A percentile compares a stretch with the other conserved stretches of the same genome.
phyloP scores from a whole-genome alignment of 805 yeast species.

The Candida krabiensis region DNA sequence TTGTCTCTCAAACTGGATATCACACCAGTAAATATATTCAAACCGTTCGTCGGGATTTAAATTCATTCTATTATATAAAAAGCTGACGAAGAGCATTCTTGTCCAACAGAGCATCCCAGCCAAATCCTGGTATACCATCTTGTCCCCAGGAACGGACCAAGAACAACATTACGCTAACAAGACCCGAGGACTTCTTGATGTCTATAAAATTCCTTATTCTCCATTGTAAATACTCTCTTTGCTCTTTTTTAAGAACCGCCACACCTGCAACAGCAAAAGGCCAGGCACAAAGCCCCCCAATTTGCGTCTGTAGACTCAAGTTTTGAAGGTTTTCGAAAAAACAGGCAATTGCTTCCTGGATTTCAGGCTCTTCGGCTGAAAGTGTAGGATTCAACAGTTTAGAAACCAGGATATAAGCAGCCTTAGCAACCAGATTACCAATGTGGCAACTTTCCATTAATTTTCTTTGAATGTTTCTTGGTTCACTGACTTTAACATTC shows the following conservation, averaged over 20 bases:
- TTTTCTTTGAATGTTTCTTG: constrained; percentile 6
- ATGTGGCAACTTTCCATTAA: constrained; percentile 7
- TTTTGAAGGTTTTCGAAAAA: constrained; percentile 1
- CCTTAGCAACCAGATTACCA: constrained; percentile 5
- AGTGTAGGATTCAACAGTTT: constrained; percentile 5
- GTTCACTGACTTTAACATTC: constrained; percentile 3
- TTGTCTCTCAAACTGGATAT: no score
- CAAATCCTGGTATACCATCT: constrained; percentile 2
- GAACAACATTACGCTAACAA: constrained; percentile 3
- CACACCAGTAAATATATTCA: no score
- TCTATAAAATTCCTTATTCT: constrained; percentile 3
- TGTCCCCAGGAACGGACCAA: constrained; percentile 7
- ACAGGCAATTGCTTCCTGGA: constrained; percentile 1
- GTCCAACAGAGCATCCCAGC: constrained; percentile 9
- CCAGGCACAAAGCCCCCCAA: constrained; percentile 7
- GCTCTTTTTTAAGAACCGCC: constrained; percentile 2
- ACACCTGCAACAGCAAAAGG: constrained; percentile 8
- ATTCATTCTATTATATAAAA: no score
- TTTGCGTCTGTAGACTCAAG: background rate
- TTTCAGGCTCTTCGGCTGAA: constrained; percentile 2
- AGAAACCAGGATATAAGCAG: constrained; percentile 1
- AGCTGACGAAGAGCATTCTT: background rate
- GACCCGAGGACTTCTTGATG: constrained; percentile 4
- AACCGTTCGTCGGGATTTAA: no score
- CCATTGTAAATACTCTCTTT: constrained; percentile 4